Evolutionary conservation across 1,284 basidiomycete genomes (phyloP), one percentile per base, ranked within the genome.

Genomic region (Lentinula novae-zelandiae): DNA sequence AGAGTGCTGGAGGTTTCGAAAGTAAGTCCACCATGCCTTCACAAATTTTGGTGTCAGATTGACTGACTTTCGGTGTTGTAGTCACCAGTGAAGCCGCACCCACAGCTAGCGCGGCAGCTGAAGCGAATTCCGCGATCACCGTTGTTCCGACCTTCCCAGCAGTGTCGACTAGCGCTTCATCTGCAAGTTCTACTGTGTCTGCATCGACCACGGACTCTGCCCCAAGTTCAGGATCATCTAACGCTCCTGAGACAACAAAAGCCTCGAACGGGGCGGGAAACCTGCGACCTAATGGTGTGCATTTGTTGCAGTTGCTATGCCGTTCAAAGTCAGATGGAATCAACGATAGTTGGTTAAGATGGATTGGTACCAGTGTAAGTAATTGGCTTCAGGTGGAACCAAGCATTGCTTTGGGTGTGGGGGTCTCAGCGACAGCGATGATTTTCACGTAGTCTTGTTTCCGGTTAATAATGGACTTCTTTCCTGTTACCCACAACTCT

Each of bases 71-170:
- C 12, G 8, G 36, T 38, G 12, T 12, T 31, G 33, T 17, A 58
- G 57, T 12, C 13, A 58, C 57, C 17, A 58, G 31, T 31, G 49
- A 58, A 52, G 13, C 40, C 5, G 57, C 57, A 27, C 57, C 57
- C 4, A 58, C 57, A 12, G 57, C 57, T 12, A 58, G 57, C 31
- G 57, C 57, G n/a, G 57, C 57, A 44, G 57, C 49, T n/a, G 57
- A 58, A 58, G 44, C 56, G 2, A 15, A 34, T 22, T 17, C 31
- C n/a, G 57, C 49, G 7, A 36, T 58, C 10, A 50, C 22, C 12
- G 4, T 50, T 13, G 31, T n/a, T 33, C 31, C 55, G 12, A 20
- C 55, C 33, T 40, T 39, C 17, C 39, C 15, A 42, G 22, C 40
- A 12, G 40, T 20, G 6, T 3, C 31, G 9, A 20, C 52, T 8